Evolutionary conservation across 2,329 filamentous ascomycete genomes (phyloP).

Genomic region (Metarhizium rileyi): DNA sequence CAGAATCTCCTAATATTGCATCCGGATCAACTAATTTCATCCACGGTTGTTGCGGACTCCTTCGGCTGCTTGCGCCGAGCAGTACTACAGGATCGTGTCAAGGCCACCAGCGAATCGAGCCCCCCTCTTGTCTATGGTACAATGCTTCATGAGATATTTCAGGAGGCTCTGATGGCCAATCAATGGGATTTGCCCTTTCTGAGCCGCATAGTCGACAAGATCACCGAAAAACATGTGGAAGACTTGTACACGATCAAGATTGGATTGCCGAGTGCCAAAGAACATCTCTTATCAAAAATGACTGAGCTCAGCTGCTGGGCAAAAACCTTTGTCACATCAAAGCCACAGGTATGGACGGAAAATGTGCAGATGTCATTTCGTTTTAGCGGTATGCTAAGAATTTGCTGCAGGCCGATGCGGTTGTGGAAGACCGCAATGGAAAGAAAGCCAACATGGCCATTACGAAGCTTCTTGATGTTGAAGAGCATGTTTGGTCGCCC

Average conservation of each 20-base stretch:
- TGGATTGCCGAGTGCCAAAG: constrained; percentile 59
- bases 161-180: constrained; percentile 77
- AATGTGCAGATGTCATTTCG: neutral
- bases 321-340: constrained; percentile 61
- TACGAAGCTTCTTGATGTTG: constrained; percentile 88
- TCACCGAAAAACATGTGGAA: constrained; percentile 72
- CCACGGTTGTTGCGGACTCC: constrained; percentile 92
- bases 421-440: constrained; percentile 71
- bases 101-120: constrained; percentile 73
- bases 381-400: neutral
- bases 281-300: constrained; percentile 77
- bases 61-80: constrained; percentile 85
- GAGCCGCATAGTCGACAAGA: constrained; percentile 52
- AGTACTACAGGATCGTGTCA: constrained; percentile 89
- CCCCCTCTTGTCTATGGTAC: constrained; percentile 84
- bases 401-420: constrained; percentile 47
- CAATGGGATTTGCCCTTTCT: constrained; percentile 67
- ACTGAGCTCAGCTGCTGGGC: constrained; percentile 78
- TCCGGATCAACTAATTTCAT: constrained; percentile 89
- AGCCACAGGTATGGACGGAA: constrained; percentile 49
- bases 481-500: constrained; percentile 97
- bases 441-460: constrained; percentile 73
- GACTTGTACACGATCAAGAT: constrained; percentile 83
- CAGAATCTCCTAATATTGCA: constrained; percentile 83
- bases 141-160: constrained; percentile 90